Base-by-base conservation (phyloP, 306 rosid genomes). In the Corylus avellana region DNA sequence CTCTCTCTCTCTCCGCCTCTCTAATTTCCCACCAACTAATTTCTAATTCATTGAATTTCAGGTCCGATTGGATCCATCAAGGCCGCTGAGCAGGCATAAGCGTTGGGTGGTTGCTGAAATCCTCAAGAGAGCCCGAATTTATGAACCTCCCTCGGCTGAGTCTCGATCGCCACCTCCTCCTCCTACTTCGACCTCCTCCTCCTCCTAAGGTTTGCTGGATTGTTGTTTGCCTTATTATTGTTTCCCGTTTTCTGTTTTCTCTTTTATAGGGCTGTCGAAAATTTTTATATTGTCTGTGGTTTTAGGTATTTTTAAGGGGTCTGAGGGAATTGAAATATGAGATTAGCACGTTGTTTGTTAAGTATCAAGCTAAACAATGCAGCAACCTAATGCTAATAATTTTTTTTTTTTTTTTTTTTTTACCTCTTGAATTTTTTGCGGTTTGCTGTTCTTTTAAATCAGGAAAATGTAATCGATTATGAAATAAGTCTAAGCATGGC, bases 81-180 rank as follows among this genome's bases (percentile, higher is more conserved):
- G 92, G 81, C 97, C 98, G 59, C 75, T 94, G 86, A 94, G 97
- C 90, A 94, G 92, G 84, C 91, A 22, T 4, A 94, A 94, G 86
- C 82, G 83, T 72, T 94, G 98, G 98, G 76, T 86, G 54, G 97
- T 92, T 81, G 94, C 97, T 80, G 97, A 94, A 73, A 89, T 94
- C 76, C 85, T 94, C 68, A 91, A 88, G 91, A 91, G 88, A 87
- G 96, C 97, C 68, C 89, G 92, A 29, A 92, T 89, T 76, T 94
- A 94, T 82, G 84, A 74, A 62, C 94, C 94, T 6, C 97, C 94
- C 12, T 64, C 88, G 4, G 27, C 63, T 3, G 56, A 79, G 44
- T 50, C 48, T 0, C 62, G 56, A 48, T 75, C 73, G 70, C 25
- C 53, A 54, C 35, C 35, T 32, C 27, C 57, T 39, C 22, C 81